Conservation (phyloP, 306 rosid genomes). For the Lathyrus tuberosus region DNA sequence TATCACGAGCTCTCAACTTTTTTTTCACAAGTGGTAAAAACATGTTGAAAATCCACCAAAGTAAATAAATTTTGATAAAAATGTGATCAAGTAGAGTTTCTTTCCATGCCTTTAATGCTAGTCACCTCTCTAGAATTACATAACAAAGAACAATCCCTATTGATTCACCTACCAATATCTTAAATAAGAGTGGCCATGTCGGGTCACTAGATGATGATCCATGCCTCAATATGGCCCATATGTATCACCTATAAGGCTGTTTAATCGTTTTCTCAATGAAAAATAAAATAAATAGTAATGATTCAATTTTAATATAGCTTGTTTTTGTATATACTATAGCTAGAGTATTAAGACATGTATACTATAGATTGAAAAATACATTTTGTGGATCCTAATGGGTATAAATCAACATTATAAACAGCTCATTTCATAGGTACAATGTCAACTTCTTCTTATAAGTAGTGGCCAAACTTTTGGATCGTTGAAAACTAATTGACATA, state of each 20-base stretch:
- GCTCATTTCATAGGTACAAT: slow-evolving; percentile 50
- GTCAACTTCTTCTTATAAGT: slow-evolving; percentile 41
- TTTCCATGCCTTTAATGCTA: not conserved
- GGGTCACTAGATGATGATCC: slow-evolving; percentile 22
- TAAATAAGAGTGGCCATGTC: slow-evolving; percentile 31
- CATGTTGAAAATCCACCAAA: not conserved
- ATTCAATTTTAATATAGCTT: slow-evolving; percentile 12
- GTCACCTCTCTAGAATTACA: not conserved
- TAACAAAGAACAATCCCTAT: slow-evolving; percentile 29
- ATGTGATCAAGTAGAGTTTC: not conserved
- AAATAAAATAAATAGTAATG: slow-evolving; percentile 33
- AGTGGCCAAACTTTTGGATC: not conserved
- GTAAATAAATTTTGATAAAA: not conserved
- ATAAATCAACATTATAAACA: slow-evolving; percentile 46
- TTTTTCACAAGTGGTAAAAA: not conserved
- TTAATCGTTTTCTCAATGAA: slow-evolving; percentile 29
- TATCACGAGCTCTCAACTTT: not conserved
- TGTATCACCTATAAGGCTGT: slow-evolving; percentile 38
- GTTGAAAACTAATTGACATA: slow-evolving; percentile 24
- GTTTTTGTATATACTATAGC: not conserved
- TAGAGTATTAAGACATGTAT: not conserved
- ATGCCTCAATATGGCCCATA: slow-evolving; percentile 36
- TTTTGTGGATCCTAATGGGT: slow-evolving; percentile 40
- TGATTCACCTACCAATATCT: slow-evolving; percentile 34
- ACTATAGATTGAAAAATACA: not conserved